Conservation (phyloP, 768 basidiomycete genomes). For the Rhodocollybia butyracea region DNA sequence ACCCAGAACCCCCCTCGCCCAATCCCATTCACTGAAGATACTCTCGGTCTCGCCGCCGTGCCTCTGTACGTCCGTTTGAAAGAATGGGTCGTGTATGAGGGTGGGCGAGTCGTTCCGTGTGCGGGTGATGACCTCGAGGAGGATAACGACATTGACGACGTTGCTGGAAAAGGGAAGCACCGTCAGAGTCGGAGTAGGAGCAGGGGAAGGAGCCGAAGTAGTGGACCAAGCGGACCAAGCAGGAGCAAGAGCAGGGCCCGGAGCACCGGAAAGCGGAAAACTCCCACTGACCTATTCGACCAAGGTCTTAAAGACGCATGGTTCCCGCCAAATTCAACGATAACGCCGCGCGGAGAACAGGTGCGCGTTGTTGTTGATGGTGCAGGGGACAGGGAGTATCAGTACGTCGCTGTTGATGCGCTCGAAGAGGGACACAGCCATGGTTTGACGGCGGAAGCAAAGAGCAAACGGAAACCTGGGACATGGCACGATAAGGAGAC, state of each 20-base stretch:
- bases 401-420: background rate
- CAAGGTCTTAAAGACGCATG: slow-evolving; percentile 7
- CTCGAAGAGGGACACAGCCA: background rate
- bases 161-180: too few relatives aligned
- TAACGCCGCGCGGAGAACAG: background rate
- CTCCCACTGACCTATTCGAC: background rate
- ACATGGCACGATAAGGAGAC: slow-evolving; percentile 9
- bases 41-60: slow-evolving; percentile 33
- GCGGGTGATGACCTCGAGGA: background rate
- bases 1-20: background rate
- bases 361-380: background rate
- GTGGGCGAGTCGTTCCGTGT: background rate
- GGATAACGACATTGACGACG: background rate
- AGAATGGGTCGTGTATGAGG: slow-evolving; percentile 40
- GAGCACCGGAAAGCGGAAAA: background rate
- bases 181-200: too few relatives aligned
- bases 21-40: slow-evolving; percentile 31
- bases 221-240: background rate
- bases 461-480: background rate
- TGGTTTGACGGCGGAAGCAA: background rate
- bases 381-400: background rate
- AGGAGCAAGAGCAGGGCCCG: too few relatives aligned
- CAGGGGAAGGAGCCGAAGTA: too few relatives aligned
- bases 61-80: slow-evolving; percentile 58
- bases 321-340: slow-evolving; percentile 2